Evolutionary conservation across 257 asterid genomes (phyloP).

Genomic region (Schizonepeta tenuifolia): DNA sequence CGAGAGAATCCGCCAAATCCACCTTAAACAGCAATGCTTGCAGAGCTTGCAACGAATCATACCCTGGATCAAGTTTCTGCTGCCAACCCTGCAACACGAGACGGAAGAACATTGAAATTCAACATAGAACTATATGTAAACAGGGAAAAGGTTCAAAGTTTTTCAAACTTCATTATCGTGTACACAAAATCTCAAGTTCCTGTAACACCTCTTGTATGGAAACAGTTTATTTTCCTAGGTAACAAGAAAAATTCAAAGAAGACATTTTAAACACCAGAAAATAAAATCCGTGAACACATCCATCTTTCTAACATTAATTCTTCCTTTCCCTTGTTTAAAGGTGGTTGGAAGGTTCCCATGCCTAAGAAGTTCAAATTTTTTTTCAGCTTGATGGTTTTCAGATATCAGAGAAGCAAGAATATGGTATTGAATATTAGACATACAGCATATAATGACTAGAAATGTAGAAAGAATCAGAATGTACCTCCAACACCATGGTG

Average conservation of each 20-base stretch:
- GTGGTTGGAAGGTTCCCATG: no score
- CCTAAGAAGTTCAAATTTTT: no score
- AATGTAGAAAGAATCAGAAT: constrained; percentile 21
- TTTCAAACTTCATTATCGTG: constrained; percentile 12
- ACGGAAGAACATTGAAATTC: not conserved
- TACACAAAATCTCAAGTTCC: not conserved
- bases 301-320: no score
- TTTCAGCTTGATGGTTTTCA: not conserved
- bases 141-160: not conserved
- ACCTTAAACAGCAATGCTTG: constrained; percentile 75
- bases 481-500: constrained; percentile 84
- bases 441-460: constrained; percentile 16
- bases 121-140: not conserved
- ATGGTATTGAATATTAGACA: constrained; percentile 25
- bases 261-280: no score
- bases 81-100: constrained; percentile 74
- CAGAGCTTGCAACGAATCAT: constrained; percentile 67
- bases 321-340: no score
- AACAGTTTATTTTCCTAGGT: not conserved
- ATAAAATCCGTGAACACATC: no score
- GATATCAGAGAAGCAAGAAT: constrained; percentile 24
- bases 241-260: no score
- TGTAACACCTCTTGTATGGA: not conserved
- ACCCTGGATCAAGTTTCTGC: constrained; percentile 86
- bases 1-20: constrained; percentile 73